These are phyloP conservation scores for Aspergillus thermomutatus DNA, from an alignment of 2,329 filamentous ascomycete genomes.

Conservation along the genomic window DNA sequence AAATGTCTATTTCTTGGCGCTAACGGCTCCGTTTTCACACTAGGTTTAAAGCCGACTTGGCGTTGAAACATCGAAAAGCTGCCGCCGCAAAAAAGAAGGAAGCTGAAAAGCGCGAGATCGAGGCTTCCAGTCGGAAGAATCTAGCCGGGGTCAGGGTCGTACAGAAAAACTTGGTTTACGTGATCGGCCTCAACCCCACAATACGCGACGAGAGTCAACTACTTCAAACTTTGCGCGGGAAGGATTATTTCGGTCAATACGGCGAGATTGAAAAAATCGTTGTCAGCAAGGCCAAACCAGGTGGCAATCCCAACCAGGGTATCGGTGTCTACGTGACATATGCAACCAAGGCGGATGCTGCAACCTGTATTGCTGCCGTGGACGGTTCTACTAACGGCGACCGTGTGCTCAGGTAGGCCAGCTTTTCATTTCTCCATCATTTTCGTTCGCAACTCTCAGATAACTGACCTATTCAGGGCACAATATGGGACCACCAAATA, in stretches of 20 bases:
- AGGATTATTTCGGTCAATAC: conserved; percentile 96
- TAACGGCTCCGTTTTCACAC: conserved; percentile 16
- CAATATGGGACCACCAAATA: conserved; percentile 94
- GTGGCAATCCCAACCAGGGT: conserved; percentile 67
- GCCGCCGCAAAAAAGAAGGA: conserved; percentile 89
- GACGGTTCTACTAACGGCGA: conserved; percentile 92
- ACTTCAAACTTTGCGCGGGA: conserved; percentile 81
- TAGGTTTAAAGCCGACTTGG: conserved; percentile 50
- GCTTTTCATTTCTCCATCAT: conserved; percentile 23
- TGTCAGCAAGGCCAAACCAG: conserved; percentile 90
- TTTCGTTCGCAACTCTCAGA: neutral
- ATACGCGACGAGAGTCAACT: conserved; percentile 84
- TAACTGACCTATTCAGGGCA: conserved; percentile 44
- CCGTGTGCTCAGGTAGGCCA: conserved; percentile 70
- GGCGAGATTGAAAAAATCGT: conserved; percentile 98
- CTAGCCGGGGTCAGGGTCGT: conserved; percentile 92
- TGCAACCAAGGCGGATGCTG: conserved; percentile 84
- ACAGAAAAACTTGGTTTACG: conserved; percentile 98
- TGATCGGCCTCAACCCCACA: conserved; percentile 87
- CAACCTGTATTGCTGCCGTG: conserved; percentile 83
- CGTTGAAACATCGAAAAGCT: conserved; percentile 82
- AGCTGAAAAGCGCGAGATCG: conserved; percentile 91
- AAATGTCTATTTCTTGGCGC: conserved; percentile 10
- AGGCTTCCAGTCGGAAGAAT: conserved; percentile 93
- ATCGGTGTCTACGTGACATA: conserved; percentile 99